phyloP scores from a whole-genome alignment of 257 asterid species.

The Solanum pimpinellifolium region DNA sequence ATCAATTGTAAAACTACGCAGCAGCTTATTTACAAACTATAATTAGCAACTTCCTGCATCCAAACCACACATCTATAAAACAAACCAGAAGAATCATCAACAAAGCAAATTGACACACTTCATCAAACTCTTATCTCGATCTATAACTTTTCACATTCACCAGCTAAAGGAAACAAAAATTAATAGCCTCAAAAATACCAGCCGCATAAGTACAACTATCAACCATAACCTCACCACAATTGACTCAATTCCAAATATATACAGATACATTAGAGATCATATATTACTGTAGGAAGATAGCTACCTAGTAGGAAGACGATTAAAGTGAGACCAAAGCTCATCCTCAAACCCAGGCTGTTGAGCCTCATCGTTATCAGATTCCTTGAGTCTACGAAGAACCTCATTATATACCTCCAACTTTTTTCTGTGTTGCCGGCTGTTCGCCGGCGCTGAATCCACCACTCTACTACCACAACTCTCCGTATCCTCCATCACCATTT shows the following conservation, averaged over 20 bases:
- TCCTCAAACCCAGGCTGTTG: conserved; percentile 71
- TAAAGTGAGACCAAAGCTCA: conserved; percentile 87
- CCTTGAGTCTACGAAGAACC: conserved; percentile 77
- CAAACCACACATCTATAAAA: neutral
- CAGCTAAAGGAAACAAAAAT: neutral
- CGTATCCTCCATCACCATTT: conserved; percentile 85
- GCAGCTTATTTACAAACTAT: neutral
- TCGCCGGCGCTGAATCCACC: conserved; percentile 15
- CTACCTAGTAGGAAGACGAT: conserved; percentile 84
- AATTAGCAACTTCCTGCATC: neutral
- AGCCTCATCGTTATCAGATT: conserved; percentile 55
- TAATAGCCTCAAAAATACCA: neutral
- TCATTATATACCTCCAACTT: conserved; percentile 83
- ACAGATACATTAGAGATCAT: neutral
- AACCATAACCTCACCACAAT: neutral
- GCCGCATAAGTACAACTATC: neutral
- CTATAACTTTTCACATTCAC: neutral
- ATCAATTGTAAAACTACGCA: neutral
- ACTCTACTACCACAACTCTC: conserved; percentile 51
- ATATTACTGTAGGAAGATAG: neutral
- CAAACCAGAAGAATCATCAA: neutral
- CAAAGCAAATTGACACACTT: neutral
- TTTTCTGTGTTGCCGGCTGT: conserved; percentile 37
- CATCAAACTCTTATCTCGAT: neutral
- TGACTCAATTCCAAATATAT: neutral